These are phyloP conservation scores for Balamuthia mandrillaris DNA, from an alignment of 208 protist genomes.

Conservation along the genomic window DNA sequence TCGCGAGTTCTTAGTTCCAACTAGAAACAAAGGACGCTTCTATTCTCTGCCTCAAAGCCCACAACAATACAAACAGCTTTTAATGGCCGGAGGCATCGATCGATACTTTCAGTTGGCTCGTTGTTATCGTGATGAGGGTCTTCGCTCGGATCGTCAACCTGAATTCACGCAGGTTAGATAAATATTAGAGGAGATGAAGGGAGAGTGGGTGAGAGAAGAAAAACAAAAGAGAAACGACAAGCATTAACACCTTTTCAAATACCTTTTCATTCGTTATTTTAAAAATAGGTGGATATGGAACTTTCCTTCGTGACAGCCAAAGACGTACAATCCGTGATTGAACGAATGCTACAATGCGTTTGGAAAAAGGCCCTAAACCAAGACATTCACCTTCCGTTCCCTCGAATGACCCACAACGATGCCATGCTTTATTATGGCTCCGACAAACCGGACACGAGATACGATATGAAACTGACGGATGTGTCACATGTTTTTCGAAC, in stretches of 20 bases:
- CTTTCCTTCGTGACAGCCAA: constrained; percentile 58
- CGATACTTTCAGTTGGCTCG: constrained; percentile 80
- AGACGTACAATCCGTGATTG: constrained; percentile 56
- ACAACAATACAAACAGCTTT: constrained; percentile 79
- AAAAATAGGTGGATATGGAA: constrained; percentile 56
- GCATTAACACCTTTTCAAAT: too few species aligned
- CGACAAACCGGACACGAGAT: constrained; percentile 72
- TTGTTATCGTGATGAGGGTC: constrained; percentile 78
- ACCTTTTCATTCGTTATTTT: too few species aligned
- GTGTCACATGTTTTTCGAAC: too few species aligned
- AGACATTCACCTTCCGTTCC: constrained; percentile 52
- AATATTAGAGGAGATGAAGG: too few species aligned
- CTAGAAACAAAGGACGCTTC: constrained; percentile 57
- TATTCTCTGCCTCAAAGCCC: constrained; percentile 73
- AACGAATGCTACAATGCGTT: constrained; percentile 50
- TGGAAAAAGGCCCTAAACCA: constrained; percentile 52
- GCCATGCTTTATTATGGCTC: constrained; percentile 63
- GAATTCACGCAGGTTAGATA: constrained; percentile 78
- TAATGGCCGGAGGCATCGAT: constrained; percentile 77
- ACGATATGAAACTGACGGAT: too few species aligned
- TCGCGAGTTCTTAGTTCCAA: constrained; percentile 77
- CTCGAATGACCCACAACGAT: constrained; percentile 56
- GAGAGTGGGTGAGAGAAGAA: too few species aligned
- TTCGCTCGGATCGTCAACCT: constrained; percentile 75
- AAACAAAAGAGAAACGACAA: too few species aligned